Base-by-base conservation (phyloP, 306 rosid species). In the Hippophae tibetana region DNA sequence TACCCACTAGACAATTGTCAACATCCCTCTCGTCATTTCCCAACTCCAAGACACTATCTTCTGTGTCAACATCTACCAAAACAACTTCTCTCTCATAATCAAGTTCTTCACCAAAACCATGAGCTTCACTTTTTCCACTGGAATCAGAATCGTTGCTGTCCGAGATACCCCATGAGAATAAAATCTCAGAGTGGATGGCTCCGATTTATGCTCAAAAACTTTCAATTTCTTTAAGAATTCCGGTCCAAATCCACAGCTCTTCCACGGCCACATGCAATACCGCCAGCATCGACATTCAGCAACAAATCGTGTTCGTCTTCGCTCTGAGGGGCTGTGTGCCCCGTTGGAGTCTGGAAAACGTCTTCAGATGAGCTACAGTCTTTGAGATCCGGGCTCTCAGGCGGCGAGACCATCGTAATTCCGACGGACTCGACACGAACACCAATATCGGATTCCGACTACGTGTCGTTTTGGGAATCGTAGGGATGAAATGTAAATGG, bases 321-420 rank as follows among this genome's bases (percentile, higher is more conserved):
- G 52, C 74, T 69, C 11, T 31, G 60, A 8, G 44, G 18, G 45
- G 68, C 44, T 0, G 76, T 23, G 13, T 68, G 67, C 65, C 80
- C 81, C 0, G 89, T 81, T 1, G 83, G 89, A 4, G 87, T 86
- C 55, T 73, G 78, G 51, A 78, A 86, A 10, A 73, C 74, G 13
- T 82, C 82, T 52, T 62, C 70, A 7, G 71, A 56, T 64, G 26
- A 42, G 52, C 50, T 52, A 55, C 8, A 44, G 66, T 31, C 13
- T 2, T 7, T 54, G 3, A 12, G 50, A 0, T 51, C 38, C 3
- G 63, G 31, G 66, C 43, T 71, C 7, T 73, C 81, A 6, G 84
- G 65, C 2, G 26, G 70, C 42, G 86, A 73, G 12, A 62, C 9
- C 72, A 84, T 66, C 12, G 69, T 2, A 10, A 81, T 57, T 55